These are phyloP conservation scores for Saururus chinensis DNA, from an alignment of 164 flowering plant genomes.

Conservation along the genomic window DNA sequence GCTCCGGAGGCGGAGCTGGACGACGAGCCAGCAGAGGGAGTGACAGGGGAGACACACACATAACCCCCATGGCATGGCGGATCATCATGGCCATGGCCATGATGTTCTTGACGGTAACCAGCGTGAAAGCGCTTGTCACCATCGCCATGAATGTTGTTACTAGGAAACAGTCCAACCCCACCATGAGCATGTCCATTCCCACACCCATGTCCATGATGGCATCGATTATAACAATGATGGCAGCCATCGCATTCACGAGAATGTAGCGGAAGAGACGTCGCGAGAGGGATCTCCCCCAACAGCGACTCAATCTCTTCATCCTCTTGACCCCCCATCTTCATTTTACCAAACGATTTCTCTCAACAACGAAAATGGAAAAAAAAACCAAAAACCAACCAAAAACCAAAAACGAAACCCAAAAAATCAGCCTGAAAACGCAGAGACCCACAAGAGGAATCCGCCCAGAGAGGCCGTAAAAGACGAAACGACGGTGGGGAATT, in stretches of 20 bases:
- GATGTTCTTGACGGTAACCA: conserved; percentile 4
- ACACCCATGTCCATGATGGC: no score
- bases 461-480: no score
- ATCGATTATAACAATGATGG: conserved; percentile 5
- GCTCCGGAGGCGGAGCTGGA: conserved; percentile 12
- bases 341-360: not conserved
- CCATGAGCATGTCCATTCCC: no score
- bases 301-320: conserved; percentile 27
- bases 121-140: conserved; percentile 1
- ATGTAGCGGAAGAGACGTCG: no score
- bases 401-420: not conserved
- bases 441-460: not conserved
- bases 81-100: conserved; percentile 10
- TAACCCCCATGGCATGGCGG: no score
- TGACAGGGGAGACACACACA: no score
- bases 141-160: no score
- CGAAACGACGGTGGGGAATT: conserved; percentile 7
- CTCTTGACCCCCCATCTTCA: conserved; percentile 17
- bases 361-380: not conserved
- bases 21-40: no score
- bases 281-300: no score
- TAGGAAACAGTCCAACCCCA: not conserved
- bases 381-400: not conserved
- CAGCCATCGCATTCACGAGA: conserved; percentile 29
- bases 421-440: not conserved